Base-by-base conservation (phyloP, 805 yeast genomes). In the Candida maltosa region DNA sequence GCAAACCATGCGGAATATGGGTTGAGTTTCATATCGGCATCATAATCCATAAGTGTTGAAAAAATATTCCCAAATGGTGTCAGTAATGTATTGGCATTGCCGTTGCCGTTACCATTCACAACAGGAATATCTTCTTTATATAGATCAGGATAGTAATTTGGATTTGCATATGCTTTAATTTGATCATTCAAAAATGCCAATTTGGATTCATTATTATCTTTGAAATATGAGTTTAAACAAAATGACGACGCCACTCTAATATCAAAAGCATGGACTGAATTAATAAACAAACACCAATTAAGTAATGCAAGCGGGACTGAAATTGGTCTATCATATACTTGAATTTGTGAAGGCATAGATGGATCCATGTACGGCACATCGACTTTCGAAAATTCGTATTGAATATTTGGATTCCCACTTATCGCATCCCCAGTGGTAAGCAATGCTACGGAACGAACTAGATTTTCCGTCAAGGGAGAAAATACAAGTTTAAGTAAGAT, bases 301-400 rank as follows among this genome's bases (percentile, higher is more conserved):
- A 91, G 51, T 32, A 93, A 64, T 0, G 94, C 87, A 19, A 73
- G 68, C 0, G 83, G 69, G 0, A 86, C 94, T 0, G 97, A 91
- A 2, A 87, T 59, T 2, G 57, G 51, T 29, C 42, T 48, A 29
- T 55, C 58, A 27, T 49, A 64, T 1, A 51, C 27, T 35, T 65
- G 70, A 12, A 59, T 43, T 37, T 60, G 70, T 1, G 74, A 36
- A 0, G 80, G 78, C 35, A 76, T 49, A 4, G 81, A 67, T 8
- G 96, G 87, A 50, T 87, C 97, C 37, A 89, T 69, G 52, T 82
- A 87, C 0, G 98, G 98, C 6, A 93, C 96, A 56, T 93, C 97
- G 10, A 91, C 80, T 36, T 78, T 79, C 1, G 87, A 70, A 47
- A 91, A 83, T 39, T 77, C 77, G 10, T 64, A 61, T 56, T 93